Conservation (phyloP, 495 filamentous ascomycete genomes). For the Xylaria venustula region DNA sequence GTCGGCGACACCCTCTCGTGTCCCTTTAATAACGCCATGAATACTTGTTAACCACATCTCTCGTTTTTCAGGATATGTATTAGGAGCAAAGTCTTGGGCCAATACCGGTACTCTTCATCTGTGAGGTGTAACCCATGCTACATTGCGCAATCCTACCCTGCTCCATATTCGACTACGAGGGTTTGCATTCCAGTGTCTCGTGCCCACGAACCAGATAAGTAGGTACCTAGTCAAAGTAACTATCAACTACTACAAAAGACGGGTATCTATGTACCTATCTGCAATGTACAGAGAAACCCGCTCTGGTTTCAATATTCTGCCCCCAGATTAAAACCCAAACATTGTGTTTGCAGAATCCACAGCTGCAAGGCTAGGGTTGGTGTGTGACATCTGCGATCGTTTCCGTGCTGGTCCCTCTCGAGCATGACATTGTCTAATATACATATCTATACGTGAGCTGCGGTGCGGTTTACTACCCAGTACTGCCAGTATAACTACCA, state of each 20-base stretch:
- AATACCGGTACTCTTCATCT: too few species aligned
- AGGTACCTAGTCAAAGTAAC: not conserved
- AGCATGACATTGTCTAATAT: not conserved
- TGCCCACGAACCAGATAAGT: not conserved
- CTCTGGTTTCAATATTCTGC: not conserved
- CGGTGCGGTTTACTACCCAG: not conserved
- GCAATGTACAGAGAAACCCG: not conserved
- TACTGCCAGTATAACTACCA: not conserved
- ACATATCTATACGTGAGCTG: not conserved
- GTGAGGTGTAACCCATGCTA: too few species aligned
- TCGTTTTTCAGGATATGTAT: too few species aligned
- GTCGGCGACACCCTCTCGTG: too few species aligned
- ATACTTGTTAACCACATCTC: too few species aligned
- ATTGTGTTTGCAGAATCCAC: not conserved
- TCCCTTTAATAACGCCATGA: too few species aligned
- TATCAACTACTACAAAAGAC: too few species aligned
- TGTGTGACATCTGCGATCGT: not conserved
- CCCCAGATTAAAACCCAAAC: not conserved
- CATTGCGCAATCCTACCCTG: not conserved
- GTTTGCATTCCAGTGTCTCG: not conserved
- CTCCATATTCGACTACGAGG: not conserved
- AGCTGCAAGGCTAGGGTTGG: not conserved
- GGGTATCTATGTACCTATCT: too few species aligned
- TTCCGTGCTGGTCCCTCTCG: not conserved
- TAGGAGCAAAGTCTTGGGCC: too few species aligned